These are phyloP conservation scores for Cytospora leucostoma DNA, from an alignment of 2,329 filamentous ascomycete species.

Conservation along the genomic window DNA sequence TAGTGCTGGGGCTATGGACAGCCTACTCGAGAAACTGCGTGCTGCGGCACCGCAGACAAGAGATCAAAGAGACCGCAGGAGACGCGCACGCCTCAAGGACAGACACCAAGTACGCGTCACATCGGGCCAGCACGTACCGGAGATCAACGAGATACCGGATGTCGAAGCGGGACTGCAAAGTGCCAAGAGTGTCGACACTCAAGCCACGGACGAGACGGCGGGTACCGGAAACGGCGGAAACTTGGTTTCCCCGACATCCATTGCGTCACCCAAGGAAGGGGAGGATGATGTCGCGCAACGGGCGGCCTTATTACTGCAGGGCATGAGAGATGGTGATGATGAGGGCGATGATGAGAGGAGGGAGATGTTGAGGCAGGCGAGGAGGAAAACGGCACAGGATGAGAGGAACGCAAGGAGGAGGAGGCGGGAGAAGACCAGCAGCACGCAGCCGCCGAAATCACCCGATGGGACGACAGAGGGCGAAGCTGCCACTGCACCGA, in stretches of 20 bases:
- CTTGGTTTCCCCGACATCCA: slow-evolving; percentile 22
- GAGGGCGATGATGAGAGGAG: slow-evolving; percentile 56
- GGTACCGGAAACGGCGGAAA: slow-evolving; percentile 48
- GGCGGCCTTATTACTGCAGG: slow-evolving; percentile 80
- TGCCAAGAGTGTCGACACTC: slow-evolving; percentile 37
- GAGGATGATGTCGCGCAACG: slow-evolving; percentile 79
- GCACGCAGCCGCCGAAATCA: slow-evolving; percentile 27
- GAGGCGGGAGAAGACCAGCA: slow-evolving; percentile 62
- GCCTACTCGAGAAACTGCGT: slow-evolving; percentile 88
- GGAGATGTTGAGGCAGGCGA: slow-evolving; percentile 60
- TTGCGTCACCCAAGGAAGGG: slow-evolving; percentile 47
- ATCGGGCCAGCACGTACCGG: slow-evolving; percentile 85
- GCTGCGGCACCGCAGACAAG: slow-evolving; percentile 87
- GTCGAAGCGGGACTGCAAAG: slow-evolving; percentile 44
- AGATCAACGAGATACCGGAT: slow-evolving; percentile 64
- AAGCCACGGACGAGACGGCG: slow-evolving; percentile 50
- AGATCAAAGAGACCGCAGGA: slow-evolving; percentile 85
- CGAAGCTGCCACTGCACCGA: slow-evolving; percentile 32
- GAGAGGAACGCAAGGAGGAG: slow-evolving; percentile 70
- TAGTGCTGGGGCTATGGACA: slow-evolving; percentile 92
- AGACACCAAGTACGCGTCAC: slow-evolving; percentile 86
- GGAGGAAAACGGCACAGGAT: slow-evolving; percentile 75
- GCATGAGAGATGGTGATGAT: slow-evolving; percentile 69
- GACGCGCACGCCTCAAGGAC: slow-evolving; percentile 86
- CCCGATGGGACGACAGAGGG: slow-evolving; percentile 59